Percentiles rank a stretch among this genome's conserved stretches.
phyloP scores from a whole-genome alignment of 176 grass and related monocot genomes.

The Chloris gayana region DNA sequence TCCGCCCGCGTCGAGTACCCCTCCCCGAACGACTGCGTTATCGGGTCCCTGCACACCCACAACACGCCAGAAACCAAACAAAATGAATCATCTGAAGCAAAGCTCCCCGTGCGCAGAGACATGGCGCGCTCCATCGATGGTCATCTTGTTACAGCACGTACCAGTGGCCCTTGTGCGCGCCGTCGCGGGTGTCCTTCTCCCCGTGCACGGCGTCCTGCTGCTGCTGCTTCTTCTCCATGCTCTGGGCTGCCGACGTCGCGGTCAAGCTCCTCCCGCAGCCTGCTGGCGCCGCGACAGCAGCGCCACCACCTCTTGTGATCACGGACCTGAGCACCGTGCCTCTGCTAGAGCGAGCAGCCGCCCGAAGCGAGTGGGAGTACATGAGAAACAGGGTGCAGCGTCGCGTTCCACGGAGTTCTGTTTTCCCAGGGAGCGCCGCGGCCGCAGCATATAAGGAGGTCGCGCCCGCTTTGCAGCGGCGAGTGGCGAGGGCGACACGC shows the following conservation, averaged over 20 bases:
- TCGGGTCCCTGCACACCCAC: conserved; percentile 47
- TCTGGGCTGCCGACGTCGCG: conserved; percentile 9
- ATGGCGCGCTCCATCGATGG: neutral
- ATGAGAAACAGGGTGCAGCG: neutral
- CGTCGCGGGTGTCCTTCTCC: neutral
- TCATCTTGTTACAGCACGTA: neutral
- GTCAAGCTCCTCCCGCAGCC: conserved; percentile 19
- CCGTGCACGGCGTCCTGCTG: neutral
- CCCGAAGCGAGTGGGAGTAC: conserved; percentile 38
- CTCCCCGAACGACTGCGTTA: conserved; percentile 72
- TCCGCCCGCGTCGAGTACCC: conserved; percentile 74
- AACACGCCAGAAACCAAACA: too few relatives aligned
- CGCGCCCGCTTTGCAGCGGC: too few relatives aligned
- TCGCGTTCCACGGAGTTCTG: neutral
- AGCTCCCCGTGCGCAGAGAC: too few relatives aligned
- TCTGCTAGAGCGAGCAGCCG: neutral
- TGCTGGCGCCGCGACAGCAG: neutral
- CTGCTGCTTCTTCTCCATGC: conserved; percentile 27
- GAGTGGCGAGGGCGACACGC: neutral
- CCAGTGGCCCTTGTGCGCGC: neutral
- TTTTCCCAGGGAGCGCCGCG: neutral
- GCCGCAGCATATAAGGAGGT: neutral
- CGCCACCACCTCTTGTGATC: conserved; percentile 16
- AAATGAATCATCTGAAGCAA: too few relatives aligned
- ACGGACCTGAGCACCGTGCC: neutral